Conservation (phyloP, 2,329 filamentous ascomycete species). For the Mariannaea sp. region DNA sequence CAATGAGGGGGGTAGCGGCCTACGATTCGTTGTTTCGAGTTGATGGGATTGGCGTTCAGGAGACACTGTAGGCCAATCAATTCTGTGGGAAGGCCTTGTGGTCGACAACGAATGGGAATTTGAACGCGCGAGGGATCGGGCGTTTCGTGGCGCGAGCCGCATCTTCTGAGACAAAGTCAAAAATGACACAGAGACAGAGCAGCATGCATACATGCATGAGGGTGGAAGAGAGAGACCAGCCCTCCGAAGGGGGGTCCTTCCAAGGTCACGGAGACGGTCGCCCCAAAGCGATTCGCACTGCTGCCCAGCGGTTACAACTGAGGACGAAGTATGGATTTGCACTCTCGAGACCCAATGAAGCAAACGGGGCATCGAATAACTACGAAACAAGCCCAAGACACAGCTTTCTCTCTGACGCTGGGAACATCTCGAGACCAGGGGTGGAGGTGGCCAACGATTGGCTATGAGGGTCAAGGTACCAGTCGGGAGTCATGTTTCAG, state of each 20-base stretch:
- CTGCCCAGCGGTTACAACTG: conserved; percentile 8
- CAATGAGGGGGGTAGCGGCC: conserved; percentile 3
- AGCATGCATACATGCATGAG: no score
- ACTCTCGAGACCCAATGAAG: conserved; percentile 12
- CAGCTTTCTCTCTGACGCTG: conserved; percentile 4
- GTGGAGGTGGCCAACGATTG: conserved; percentile 32
- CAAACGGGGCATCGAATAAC: conserved; percentile 8
- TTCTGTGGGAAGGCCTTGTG: conserved; percentile 17
- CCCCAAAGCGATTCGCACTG: neutral
- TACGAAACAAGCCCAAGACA: conserved; percentile 1
- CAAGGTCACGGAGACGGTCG: neutral
- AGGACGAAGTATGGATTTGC: neutral
- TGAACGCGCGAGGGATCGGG: conserved; percentile 20
- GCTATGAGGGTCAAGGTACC: conserved; percentile 15
- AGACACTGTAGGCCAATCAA: conserved; percentile 18
- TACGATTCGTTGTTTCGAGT: conserved; percentile 23
- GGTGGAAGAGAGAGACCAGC: neutral
- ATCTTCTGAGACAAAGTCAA: conserved; percentile 24
- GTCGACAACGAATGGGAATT: conserved; percentile 9
- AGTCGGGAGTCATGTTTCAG: conserved; percentile 35
- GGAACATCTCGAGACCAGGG: conserved; percentile 32
- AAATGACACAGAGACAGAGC: conserved; percentile 2
- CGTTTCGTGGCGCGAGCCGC: conserved; percentile 34
- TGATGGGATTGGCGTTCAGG: conserved; percentile 12
- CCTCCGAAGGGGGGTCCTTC: no score